These are phyloP conservation scores for Cryptococcus deneoformans DNA, from an alignment of 1,284 basidiomycete genomes.

Conservation along the genomic window DNA sequence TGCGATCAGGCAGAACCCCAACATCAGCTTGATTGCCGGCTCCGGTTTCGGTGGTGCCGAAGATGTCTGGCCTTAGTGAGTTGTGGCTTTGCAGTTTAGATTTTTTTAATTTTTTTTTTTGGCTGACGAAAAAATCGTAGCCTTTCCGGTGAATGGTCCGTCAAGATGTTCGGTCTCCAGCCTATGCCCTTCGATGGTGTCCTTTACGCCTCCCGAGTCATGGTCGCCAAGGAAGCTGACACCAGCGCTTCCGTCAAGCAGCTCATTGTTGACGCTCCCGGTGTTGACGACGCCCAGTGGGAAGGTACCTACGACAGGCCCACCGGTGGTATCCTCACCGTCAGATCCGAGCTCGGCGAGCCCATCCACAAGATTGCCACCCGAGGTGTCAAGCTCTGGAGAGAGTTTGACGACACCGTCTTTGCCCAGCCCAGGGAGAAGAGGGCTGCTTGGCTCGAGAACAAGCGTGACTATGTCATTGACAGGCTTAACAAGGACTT, in stretches of 20 bases:
- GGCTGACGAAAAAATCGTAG: too few species aligned
- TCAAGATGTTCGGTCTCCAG: constrained; percentile 73
- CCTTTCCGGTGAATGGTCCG: constrained; percentile 93
- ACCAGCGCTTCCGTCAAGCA: constrained; percentile 93
- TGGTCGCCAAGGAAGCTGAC: constrained; percentile 98
- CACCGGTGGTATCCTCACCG: constrained; percentile 94
- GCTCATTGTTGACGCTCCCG: constrained; percentile 89
- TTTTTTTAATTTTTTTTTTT: background rate
- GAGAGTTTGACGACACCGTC: constrained; percentile 94
- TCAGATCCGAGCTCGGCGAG: constrained; percentile 96
- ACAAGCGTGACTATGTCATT: constrained; percentile 87
- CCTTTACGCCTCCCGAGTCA: constrained; percentile 91
- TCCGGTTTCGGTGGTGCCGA: constrained; percentile 95
- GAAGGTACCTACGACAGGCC: constrained; percentile 93
- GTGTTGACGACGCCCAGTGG: constrained; percentile 88
- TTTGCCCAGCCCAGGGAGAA: constrained; percentile 96
- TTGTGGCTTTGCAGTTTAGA: background rate
- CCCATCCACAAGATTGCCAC: constrained; percentile 99
- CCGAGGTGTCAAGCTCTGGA: constrained; percentile 95
- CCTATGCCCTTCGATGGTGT: constrained; percentile 99
- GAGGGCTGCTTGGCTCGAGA: constrained; percentile 78
- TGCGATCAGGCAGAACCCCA: constrained; percentile 80
- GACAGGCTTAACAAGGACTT: constrained; percentile 92
- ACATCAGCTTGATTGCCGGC: constrained; percentile 90
- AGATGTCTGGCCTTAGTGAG: constrained; percentile 87